Conservation (phyloP, 2,329 filamentous ascomycete genomes). For the Onygenales sp. region DNA sequence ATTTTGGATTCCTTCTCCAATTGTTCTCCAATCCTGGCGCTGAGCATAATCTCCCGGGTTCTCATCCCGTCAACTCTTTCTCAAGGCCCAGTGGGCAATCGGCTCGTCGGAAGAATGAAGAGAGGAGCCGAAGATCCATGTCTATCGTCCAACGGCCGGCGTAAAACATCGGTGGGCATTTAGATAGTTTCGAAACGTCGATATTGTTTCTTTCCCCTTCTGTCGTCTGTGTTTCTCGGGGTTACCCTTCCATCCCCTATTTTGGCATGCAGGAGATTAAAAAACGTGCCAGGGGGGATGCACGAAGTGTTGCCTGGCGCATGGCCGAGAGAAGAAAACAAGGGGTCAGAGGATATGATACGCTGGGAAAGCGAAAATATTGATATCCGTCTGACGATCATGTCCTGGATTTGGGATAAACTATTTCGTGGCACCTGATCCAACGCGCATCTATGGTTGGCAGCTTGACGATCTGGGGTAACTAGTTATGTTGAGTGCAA, state of each 20-base stretch:
- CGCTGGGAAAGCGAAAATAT: neutral
- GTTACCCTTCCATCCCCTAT: neutral
- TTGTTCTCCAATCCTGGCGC: neutral
- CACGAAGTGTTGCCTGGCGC: neutral
- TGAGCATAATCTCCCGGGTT: neutral
- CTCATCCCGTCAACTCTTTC: neutral
- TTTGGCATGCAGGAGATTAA: neutral
- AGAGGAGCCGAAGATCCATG: neutral
- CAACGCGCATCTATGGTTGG: no score
- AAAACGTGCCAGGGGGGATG: neutral
- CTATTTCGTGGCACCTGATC: neutral
- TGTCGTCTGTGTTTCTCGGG: neutral
- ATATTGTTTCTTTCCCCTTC: neutral
- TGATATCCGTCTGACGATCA: neutral
- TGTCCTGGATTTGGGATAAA: neutral
- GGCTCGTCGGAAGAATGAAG: neutral
- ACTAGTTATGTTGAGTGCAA: neutral
- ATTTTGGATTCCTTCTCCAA: neutral
- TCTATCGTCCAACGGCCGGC: neutral
- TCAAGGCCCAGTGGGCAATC: neutral
- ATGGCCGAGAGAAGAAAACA: neutral
- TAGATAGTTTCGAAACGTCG: neutral
- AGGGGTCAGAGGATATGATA: no score
- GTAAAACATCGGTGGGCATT: neutral
- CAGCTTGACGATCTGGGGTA: no score